Evolutionary conservation across 2,329 filamentous ascomycete species (phyloP), one percentile per base, ranked within the genome.

Genomic region (Aspergillus felis): DNA sequence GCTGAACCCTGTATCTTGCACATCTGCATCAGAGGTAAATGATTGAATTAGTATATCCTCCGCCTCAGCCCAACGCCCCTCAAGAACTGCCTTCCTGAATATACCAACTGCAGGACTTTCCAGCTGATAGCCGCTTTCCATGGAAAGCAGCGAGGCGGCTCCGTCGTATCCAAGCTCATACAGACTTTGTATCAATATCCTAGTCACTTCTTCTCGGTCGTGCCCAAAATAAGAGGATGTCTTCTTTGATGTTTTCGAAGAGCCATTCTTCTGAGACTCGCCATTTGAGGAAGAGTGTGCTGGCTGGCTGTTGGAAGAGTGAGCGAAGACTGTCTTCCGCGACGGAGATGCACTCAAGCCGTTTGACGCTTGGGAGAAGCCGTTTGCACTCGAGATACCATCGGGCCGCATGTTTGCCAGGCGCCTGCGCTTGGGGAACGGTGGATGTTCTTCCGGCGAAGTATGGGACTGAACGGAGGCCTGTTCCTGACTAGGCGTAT

Each of bases 111-210:
- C 88, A 1, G 87, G 84, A 58, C 87, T 94, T 76, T 99, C 94
- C 57, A 99, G 79, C 70, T 93, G 86, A 71, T 85, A 96, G 0
- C 92, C 92, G 69, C 93, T 97, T 73, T 95, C 90, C 59, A 83
- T 82, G 68, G 85, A 88, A 57, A 99, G 79, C 59, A 83, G 86
- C 48, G 85, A 81, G 25, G 94, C 93, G 12, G 93, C 90, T 12
- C 81, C 80, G 58, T 86, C 81, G 70, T 97, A 97, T 2, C 94
- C 94, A 78, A 99, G 82, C 72, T 97, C 93, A 25, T 87, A 85
- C 62, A 99, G 78, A 38, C 92, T 90, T 75, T 99, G 94, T 68
- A 99, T 94, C 66, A 99, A 76, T 62, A 97, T 89, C 54, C 94
- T 83, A 4, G 93, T 96, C 48, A 97, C 88, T 77, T 99, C 93